A percentile compares a stretch with the other conserved stretches of the same genome.
phyloP scores from a whole-genome alignment of 2,329 filamentous ascomycete genomes.

The Huntiella abstrusa region DNA sequence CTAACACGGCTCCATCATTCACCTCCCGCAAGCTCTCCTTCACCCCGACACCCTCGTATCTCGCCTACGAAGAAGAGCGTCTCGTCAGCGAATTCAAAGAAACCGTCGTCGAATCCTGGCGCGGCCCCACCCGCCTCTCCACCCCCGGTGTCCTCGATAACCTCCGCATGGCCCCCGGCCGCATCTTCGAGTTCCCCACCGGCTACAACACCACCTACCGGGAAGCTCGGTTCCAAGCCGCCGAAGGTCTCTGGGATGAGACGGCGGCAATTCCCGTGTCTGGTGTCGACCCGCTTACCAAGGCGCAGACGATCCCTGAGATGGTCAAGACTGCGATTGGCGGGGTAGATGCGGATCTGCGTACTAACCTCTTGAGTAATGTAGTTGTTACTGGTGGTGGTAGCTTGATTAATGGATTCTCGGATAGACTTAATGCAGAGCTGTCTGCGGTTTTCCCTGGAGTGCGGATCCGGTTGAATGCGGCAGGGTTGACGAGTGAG shows the following conservation, averaged over 20 bases:
- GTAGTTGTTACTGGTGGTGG: slow-evolving; percentile 85
- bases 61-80: slow-evolving; percentile 73
- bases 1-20: slow-evolving; percentile 59
- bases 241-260: slow-evolving; percentile 83
- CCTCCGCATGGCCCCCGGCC: slow-evolving; percentile 52
- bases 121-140: slow-evolving; percentile 51
- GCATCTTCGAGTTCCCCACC: slow-evolving; percentile 92
- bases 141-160: slow-evolving; percentile 56
- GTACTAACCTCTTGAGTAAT: slow-evolving; percentile 66
- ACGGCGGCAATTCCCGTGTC: slow-evolving; percentile 44
- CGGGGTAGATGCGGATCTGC: slow-evolving; percentile 74
- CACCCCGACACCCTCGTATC: slow-evolving; percentile 50
- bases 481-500: slow-evolving; percentile 71
- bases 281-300: slow-evolving; percentile 30
- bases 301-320: slow-evolving; percentile 64
- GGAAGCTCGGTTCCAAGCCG: slow-evolving; percentile 66
- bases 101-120: slow-evolving; percentile 87
- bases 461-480: slow-evolving; percentile 71
- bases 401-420: slow-evolving; percentile 77
- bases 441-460: slow-evolving; percentile 66
- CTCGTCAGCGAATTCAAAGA: slow-evolving; percentile 95
- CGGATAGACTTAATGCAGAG: slow-evolving; percentile 74
- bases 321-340: slow-evolving; percentile 61
- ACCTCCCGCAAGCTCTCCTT: slow-evolving; percentile 51
- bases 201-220: slow-evolving; percentile 93